phyloP scores from a whole-genome alignment of 202 grass and related monocot genomes.

The Panicum hallii region DNA sequence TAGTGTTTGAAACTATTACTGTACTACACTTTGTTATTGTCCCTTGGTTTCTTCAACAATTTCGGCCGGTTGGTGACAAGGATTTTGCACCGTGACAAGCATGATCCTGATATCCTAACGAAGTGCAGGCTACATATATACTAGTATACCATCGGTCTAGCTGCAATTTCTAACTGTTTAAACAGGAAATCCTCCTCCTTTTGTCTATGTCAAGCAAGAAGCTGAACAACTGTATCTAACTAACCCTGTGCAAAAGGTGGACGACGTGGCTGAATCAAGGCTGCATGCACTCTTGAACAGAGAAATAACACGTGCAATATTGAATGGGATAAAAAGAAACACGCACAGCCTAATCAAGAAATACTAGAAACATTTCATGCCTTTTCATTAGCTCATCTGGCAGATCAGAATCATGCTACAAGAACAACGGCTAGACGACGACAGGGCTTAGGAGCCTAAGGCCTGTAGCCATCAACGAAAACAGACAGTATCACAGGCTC shows the following conservation, averaged over 20 bases:
- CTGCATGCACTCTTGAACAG: not conserved
- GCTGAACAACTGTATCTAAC: constrained; percentile 48
- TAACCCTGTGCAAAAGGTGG: not conserved
- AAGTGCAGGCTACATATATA: not conserved
- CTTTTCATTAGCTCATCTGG: constrained; percentile 14
- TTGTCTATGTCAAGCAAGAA: not conserved
- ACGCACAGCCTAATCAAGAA: not conserved
- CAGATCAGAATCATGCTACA: not conserved
- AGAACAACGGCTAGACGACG: constrained; percentile 2
- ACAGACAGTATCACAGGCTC: not conserved
- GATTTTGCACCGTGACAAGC: not conserved
- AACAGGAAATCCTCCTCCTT: not conserved
- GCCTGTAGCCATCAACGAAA: not conserved
- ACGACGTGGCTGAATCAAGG: not conserved
- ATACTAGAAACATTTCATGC: not conserved
- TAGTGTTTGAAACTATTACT: not conserved
- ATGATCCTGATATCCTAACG: not conserved
- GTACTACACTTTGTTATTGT: not conserved
- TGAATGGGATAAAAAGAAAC: not conserved
- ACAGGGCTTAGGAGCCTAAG: not conserved
- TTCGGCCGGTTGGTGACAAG: constrained; percentile 4
- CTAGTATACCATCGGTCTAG: not conserved
- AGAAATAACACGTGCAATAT: not conserved
- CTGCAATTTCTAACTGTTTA: constrained; percentile 29
- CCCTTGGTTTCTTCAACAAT: not conserved